phyloP scores from a whole-genome alignment of 352 stramenopile genomes.

The Pythium insidiosum region DNA sequence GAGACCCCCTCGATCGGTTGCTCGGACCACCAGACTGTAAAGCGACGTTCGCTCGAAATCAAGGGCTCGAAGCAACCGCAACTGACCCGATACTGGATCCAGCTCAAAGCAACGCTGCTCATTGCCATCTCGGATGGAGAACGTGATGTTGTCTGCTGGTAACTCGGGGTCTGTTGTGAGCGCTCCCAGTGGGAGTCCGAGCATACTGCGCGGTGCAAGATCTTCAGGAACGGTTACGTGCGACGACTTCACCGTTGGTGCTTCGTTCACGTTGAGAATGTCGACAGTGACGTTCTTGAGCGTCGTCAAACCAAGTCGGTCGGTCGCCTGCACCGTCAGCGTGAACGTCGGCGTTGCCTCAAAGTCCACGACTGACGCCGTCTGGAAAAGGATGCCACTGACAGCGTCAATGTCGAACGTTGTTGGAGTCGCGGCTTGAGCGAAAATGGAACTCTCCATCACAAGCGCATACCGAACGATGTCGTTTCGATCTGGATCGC shows the following conservation, averaged over 20 bases:
- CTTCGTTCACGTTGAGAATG: constrained; percentile 28
- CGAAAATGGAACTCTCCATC: constrained; percentile 3
- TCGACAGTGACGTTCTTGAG: constrained; percentile 9
- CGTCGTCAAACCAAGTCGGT: constrained; percentile 8
- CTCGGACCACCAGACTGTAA: constrained; percentile 16
- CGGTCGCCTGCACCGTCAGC: constrained; percentile 11
- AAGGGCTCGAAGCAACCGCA: background rate
- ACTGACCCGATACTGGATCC: constrained; percentile 7
- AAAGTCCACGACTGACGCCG: constrained; percentile 22
- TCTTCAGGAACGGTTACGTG: constrained; percentile 16
- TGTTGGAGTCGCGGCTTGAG: constrained; percentile 5
- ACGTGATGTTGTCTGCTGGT: constrained; percentile 7
- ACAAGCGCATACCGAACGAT: constrained; percentile 16
- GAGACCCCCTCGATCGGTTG: constrained; percentile 23
- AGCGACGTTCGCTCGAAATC: constrained; percentile 8
- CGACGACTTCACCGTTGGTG: constrained; percentile 9
- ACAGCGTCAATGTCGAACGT: constrained; percentile 33
- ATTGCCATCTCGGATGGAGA: no score
- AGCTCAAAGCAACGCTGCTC: no score
- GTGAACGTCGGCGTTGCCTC: constrained; percentile 12
- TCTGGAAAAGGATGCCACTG: constrained; percentile 29
- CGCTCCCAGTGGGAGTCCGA: background rate
- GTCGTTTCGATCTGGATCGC: constrained; percentile 21
- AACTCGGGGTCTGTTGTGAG: constrained; percentile 14
- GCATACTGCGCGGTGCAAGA: background rate